A percentile compares a stretch with the other conserved stretches of the same genome.
These are phyloP conservation scores for Baorangia bicolor DNA, from an alignment of 768 basidiomycete genomes.

Conservation along the genomic window DNA sequence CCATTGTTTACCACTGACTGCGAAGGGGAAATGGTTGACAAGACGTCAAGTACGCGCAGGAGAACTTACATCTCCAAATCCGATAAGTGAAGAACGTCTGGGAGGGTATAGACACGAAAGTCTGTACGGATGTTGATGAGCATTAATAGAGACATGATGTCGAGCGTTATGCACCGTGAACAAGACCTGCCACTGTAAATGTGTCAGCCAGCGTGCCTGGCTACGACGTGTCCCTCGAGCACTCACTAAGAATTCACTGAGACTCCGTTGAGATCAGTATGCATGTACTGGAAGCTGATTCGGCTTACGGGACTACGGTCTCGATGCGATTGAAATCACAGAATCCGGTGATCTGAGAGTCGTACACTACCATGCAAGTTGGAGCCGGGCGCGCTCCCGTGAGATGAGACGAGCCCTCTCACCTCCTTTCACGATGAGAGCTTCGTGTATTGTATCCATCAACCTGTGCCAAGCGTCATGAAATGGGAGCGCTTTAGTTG, in stretches of 20 bases:
- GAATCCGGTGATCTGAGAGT: not conserved
- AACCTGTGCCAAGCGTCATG: not conserved
- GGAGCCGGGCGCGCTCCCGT: not conserved
- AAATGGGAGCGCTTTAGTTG: not conserved
- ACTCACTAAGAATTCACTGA: slow-evolving; percentile 8
- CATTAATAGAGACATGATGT: not conserved
- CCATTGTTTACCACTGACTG: slow-evolving; percentile 3
- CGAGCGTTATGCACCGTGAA: not conserved
- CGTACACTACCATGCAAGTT: not conserved
- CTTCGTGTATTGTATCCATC: not conserved
- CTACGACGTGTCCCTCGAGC: not conserved
- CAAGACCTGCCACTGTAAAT: slow-evolving; percentile 2
- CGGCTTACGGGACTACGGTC: not conserved
- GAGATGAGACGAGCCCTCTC: not conserved
- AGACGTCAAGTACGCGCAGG: not conserved
- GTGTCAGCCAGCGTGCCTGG: not conserved
- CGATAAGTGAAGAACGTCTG: slow-evolving; percentile 10
- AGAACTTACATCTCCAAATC: slow-evolving; percentile 10
- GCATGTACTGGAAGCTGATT: not conserved
- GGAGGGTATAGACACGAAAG: slow-evolving; percentile 3
- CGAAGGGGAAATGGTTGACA: not conserved
- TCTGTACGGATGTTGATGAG: not conserved
- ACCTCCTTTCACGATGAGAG: slow-evolving; percentile 3
- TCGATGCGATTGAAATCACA: not conserved
- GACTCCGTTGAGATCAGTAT: not conserved